Percentiles rank a stretch among this genome's conserved stretches.
Evolutionary conservation across 2,329 filamentous ascomycete genomes (phyloP).

Genomic region (Chaetomium olivaceum): DNA sequence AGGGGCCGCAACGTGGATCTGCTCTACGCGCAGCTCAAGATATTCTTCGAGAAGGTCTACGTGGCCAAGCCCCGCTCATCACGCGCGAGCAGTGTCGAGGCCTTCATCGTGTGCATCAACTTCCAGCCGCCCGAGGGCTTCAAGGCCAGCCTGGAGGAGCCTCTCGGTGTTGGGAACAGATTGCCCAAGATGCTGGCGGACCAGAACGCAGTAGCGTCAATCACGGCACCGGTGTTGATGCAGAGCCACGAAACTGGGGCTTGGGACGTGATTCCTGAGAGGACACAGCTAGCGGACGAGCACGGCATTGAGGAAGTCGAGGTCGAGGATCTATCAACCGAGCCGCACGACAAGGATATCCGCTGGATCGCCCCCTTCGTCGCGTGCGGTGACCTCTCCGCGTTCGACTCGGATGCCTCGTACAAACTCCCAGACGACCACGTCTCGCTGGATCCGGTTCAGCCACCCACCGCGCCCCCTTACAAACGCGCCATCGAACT

Average conservation of each 20-base stretch:
- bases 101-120: conserved; percentile 87
- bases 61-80: conserved; percentile 94
- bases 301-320: conserved; percentile 50
- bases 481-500: conserved; percentile 90
- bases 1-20: conserved; percentile 92
- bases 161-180: conserved; percentile 64
- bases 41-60: conserved; percentile 83
- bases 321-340: conserved; percentile 49
- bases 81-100: conserved; percentile 93
- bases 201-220: conserved; percentile 43
- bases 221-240: conserved; percentile 45
- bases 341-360: conserved; percentile 43
- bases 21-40: conserved; percentile 88
- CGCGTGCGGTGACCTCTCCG: conserved; percentile 92
- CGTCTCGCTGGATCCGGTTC: conserved; percentile 85
- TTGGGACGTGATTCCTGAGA: conserved; percentile 42
- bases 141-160: conserved; percentile 72
- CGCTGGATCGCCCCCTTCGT: conserved; percentile 94
- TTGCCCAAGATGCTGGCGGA: conserved; percentile 53
- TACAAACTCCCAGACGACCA: conserved; percentile 86
- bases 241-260: conserved; percentile 49
- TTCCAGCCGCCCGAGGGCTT: conserved; percentile 80
- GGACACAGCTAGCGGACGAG: conserved; percentile 26
- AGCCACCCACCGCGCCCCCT: conserved; percentile 92
- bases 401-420: conserved; percentile 93